phyloP scores from a whole-genome alignment of 2,329 filamentous ascomycete genomes.

The Davidsoniella virescens region DNA sequence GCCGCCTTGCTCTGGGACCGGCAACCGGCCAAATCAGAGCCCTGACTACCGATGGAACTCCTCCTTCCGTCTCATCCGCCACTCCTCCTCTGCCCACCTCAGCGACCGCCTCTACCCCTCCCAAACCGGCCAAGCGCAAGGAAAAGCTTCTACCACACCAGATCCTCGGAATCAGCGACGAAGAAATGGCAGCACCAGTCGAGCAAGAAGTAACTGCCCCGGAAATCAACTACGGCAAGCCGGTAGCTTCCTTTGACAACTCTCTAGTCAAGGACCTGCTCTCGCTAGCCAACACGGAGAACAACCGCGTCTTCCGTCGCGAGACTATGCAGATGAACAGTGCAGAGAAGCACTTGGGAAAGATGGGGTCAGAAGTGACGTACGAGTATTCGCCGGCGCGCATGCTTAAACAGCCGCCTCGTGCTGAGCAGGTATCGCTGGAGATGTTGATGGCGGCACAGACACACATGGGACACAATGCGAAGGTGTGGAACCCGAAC shows the following conservation, averaged over 20 bases:
- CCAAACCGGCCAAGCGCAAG: neutral
- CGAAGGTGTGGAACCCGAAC: constrained; percentile 81
- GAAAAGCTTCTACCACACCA: neutral
- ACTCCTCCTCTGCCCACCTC: neutral
- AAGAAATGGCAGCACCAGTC: too few relatives aligned
- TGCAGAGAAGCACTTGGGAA: neutral
- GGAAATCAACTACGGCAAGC: neutral
- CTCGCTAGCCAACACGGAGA: constrained; percentile 8
- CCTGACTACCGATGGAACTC: constrained; percentile 1
- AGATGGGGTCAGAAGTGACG: constrained; percentile 28
- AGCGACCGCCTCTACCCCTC: neutral
- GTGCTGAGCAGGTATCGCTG: constrained; percentile 66
- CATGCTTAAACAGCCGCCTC: constrained; percentile 56
- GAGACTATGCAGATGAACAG: neutral
- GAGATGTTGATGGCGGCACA: constrained; percentile 81
- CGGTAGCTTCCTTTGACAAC: constrained; percentile 11
- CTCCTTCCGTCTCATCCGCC: neutral
- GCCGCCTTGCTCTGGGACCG: constrained; percentile 5
- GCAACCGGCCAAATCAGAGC: constrained; percentile 1
- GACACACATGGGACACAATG: constrained; percentile 79
- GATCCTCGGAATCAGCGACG: too few relatives aligned
- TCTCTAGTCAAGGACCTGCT: constrained; percentile 11
- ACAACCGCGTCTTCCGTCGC: constrained; percentile 3
- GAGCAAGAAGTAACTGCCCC: too few relatives aligned
- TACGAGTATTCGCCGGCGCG: constrained; percentile 48